Conservation (phyloP, 306 rosid genomes). For the Cucurbita pepo region DNA sequence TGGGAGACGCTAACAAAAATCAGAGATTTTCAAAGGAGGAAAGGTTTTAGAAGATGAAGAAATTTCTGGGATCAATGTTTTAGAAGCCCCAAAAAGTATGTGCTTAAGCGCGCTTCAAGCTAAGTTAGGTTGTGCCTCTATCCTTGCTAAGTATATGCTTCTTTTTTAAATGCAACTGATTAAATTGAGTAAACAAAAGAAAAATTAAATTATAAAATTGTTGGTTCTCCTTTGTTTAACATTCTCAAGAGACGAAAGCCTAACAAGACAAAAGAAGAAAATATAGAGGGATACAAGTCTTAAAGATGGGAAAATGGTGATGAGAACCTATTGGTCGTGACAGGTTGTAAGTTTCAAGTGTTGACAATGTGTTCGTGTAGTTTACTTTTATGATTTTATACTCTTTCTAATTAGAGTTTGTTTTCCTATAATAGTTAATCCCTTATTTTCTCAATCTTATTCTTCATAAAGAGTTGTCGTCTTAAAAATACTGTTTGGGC, state of each 20-base stretch:
- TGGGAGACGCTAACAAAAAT: constrained; percentile 14
- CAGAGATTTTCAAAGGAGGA: neutral
- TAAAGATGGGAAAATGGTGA: neutral
- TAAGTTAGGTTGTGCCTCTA: neutral
- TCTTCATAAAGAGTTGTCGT: neutral
- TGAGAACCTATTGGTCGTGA: neutral
- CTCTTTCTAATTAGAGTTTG: neutral
- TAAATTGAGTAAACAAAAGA: neutral
- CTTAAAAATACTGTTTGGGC: neutral
- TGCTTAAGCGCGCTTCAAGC: neutral
- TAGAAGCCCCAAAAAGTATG: no score
- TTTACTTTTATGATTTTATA: neutral
- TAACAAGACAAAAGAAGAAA: neutral
- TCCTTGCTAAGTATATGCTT: neutral
- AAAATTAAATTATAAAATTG: neutral
- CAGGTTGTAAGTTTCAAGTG: neutral
- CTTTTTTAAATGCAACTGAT: neutral
- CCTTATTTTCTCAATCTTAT: neutral
- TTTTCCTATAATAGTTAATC: neutral
- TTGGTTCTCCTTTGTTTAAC: neutral
- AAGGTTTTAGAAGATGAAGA: neutral
- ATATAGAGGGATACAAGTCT: neutral
- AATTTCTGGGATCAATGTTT: no score
- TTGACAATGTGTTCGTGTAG: neutral
- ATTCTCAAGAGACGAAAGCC: neutral